These are phyloP conservation scores for Lasiosphaeris hirsuta DNA, from an alignment of 495 filamentous ascomycete genomes.

Conservation along the genomic window DNA sequence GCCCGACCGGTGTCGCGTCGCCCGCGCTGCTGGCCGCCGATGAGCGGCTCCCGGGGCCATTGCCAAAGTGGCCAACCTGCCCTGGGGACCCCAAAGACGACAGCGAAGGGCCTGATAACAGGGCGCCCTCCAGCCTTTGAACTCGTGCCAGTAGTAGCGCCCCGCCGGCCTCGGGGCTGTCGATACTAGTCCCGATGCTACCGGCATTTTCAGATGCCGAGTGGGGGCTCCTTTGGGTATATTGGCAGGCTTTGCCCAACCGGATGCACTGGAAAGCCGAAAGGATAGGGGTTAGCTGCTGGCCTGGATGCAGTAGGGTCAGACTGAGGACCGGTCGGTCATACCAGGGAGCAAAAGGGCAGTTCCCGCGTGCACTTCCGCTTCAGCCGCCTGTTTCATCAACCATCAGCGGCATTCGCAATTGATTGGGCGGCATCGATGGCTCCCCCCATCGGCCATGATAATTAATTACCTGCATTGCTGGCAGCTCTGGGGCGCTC, in stretches of 20 bases:
- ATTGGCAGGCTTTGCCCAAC: constrained; percentile 1
- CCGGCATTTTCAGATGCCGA: background rate
- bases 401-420: background rate
- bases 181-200: background rate
- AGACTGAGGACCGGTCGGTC: background rate
- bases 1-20: too few relatives aligned
- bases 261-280: constrained; percentile 4
- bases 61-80: too few relatives aligned
- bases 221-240: background rate
- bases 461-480: constrained; percentile 5
- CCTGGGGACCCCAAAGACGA: background rate
- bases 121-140: background rate
- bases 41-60: too few relatives aligned
- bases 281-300: background rate
- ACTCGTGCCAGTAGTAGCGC: background rate
- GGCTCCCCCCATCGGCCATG: background rate
- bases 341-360: constrained; percentile 11
- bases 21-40: too few relatives aligned
- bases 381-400: constrained; percentile 6
- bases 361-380: constrained; percentile 8
- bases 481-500: constrained; percentile 1
- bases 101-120: too few relatives aligned
- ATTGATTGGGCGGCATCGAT: background rate
- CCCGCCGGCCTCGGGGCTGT: background rate
- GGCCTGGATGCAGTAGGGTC: background rate